Percentiles rank a stretch among this genome's conserved stretches.
Evolutionary conservation across 331 rosid species (phyloP).

Genomic region (Spiraea crenata): DNA sequence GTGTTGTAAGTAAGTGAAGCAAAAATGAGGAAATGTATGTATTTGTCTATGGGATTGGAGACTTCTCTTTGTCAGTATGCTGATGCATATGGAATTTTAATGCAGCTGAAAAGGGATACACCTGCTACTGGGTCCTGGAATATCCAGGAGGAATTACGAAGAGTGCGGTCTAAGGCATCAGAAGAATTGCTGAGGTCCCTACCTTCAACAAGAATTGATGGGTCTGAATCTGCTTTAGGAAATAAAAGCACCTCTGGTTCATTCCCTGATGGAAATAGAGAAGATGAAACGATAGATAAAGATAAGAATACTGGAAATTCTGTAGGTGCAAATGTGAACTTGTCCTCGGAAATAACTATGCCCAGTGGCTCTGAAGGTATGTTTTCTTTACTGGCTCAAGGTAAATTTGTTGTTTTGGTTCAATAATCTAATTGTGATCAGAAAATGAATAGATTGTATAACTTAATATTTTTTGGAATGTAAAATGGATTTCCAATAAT

Average conservation of each 20-base stretch:
- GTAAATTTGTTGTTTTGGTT: constrained; percentile 24
- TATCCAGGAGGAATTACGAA: constrained; percentile 91
- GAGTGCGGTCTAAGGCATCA: constrained; percentile 87
- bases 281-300: constrained; percentile 36
- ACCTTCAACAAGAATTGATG: constrained; percentile 73
- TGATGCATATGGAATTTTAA: constrained; percentile 24
- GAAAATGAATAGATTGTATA: constrained; percentile 1
- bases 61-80: not conserved
- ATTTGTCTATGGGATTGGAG: not conserved
- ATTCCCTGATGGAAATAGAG: constrained; percentile 37
- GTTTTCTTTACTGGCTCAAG: constrained; percentile 16
- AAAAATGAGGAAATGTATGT: not conserved
- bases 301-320: constrained; percentile 30
- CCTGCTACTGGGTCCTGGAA: constrained; percentile 83
- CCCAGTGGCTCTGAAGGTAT: constrained; percentile 42
- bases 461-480: not conserved
- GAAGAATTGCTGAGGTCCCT: constrained; percentile 79
- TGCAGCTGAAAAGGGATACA: constrained; percentile 71
- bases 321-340: constrained; percentile 35
- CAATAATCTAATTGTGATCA: constrained; percentile 12
- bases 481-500: no score
- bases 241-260: constrained; percentile 39
- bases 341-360: constrained; percentile 25
- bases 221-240: constrained; percentile 49
- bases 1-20: not conserved